These are phyloP conservation scores for Acer negundo DNA, from an alignment of 345 rosid species.

Conservation along the genomic window DNA sequence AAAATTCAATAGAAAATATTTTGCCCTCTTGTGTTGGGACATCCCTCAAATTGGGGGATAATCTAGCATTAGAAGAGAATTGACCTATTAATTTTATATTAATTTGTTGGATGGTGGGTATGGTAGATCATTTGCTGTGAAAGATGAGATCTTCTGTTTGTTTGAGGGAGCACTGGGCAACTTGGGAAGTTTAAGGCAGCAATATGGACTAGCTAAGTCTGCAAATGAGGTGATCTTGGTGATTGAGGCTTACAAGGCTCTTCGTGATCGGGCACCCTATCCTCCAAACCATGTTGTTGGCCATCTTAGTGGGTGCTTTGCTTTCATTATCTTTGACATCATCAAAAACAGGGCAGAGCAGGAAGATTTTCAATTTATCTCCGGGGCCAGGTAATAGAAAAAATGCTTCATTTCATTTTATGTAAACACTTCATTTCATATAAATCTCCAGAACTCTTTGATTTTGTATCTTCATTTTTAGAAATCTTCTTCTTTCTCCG, in stretches of 20 bases:
- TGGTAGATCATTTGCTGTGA: conserved; percentile 83
- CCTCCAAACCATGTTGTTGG: conserved; percentile 90
- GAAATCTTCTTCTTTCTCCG: no score
- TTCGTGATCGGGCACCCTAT: conserved; percentile 95
- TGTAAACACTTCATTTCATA: no score
- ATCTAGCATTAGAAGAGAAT: no score
- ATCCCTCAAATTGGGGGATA: neutral
- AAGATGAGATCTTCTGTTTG: conserved; percentile 93
- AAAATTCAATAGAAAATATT: no score
- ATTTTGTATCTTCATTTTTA: no score
- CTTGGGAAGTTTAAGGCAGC: conserved; percentile 89
- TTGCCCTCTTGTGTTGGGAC: no score
- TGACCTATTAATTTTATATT: neutral
- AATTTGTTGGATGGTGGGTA: neutral
- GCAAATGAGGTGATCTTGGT: conserved; percentile 84
- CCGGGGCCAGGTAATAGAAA: no score
- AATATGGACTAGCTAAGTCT: conserved; percentile 84
- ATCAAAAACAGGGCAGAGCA: no score
- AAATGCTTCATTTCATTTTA: no score
- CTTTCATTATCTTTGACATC: conserved; percentile 81
- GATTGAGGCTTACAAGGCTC: conserved; percentile 97
- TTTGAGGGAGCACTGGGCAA: conserved; percentile 95
- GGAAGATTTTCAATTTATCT: no score
- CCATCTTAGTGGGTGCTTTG: conserved; percentile 79
- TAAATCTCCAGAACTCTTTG: no score